Conservation (phyloP, 148 eudicot genomes). For the Heliamphora exappendiculata region DNA sequence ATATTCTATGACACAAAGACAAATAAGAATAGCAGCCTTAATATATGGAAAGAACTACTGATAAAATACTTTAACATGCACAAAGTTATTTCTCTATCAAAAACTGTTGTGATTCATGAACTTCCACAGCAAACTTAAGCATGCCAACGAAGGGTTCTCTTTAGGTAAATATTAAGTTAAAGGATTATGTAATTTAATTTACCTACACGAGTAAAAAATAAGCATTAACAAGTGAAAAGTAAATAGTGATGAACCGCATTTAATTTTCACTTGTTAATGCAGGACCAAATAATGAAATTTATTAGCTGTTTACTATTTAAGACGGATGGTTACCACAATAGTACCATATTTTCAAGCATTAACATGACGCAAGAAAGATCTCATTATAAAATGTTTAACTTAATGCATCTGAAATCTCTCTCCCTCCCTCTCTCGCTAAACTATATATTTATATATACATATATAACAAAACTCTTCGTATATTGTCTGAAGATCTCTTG, state of each 20-base stretch:
- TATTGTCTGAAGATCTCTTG: no score
- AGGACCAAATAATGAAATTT: not conserved
- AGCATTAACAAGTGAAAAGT: not conserved
- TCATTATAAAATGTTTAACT: no score
- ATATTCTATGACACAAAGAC: no score
- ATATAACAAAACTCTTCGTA: not conserved
- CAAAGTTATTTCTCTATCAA: not conserved
- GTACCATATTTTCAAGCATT: not conserved
- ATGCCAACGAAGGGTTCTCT: not conserved
- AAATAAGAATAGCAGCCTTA: no score
- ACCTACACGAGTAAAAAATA: not conserved
- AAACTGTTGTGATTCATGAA: not conserved
- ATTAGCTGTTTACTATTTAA: not conserved
- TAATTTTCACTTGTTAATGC: no score
- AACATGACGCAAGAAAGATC: not conserved
- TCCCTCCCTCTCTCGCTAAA: no score
- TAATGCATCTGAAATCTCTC: not conserved
- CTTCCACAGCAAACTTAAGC: not conserved
- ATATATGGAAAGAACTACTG: no score
- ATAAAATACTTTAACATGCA: no score
- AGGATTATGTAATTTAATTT: not conserved
- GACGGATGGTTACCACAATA: not conserved
- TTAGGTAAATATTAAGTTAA: not conserved
- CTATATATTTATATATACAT: no score
- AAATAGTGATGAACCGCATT: not conserved